A percentile compares a stretch with the other conserved stretches of the same genome.
These are phyloP conservation scores for Eimeria necatrix DNA, from an alignment of 169 alveolate species.

Conservation along the genomic window DNA sequence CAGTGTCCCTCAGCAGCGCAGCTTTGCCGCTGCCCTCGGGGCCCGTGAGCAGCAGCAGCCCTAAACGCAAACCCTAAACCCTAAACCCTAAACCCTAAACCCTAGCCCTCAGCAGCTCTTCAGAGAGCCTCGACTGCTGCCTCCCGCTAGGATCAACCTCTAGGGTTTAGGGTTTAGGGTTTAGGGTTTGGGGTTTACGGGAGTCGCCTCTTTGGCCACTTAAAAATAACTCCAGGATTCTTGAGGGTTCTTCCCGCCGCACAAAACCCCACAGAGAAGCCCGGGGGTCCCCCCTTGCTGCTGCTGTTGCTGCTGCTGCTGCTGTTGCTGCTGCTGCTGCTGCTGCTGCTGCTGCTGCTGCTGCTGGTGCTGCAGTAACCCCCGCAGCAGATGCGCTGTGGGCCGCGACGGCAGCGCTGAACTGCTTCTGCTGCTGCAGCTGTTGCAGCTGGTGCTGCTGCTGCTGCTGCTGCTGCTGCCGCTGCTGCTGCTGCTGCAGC, in stretches of 20 bases:
- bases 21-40: not conserved
- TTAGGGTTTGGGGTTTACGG: not conserved
- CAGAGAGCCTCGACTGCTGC: too few species aligned
- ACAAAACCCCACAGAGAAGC: not conserved
- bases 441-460: not conserved
- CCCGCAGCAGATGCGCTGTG: not conserved
- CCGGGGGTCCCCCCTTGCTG: not conserved
- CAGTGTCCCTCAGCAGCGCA: not conserved
- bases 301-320: not conserved
- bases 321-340: conserved; percentile 21
- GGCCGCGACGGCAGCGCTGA: too few species aligned
- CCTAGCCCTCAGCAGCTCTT: not conserved
- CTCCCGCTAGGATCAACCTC: too few species aligned
- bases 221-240: not conserved
- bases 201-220: not conserved
- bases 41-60: not conserved
- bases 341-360: not conserved
- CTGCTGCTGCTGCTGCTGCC: not conserved
- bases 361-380: not conserved
- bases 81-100: not conserved
- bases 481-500: conserved; percentile 6
- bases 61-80: not conserved
- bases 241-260: conserved; percentile 7
- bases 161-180: too few species aligned
- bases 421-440: not conserved